A percentile compares a stretch with the other conserved stretches of the same genome.
Evolutionary conservation across 139 green algal genomes (phyloP).

Genomic region (Mesotaenium endlicherianum): DNA sequence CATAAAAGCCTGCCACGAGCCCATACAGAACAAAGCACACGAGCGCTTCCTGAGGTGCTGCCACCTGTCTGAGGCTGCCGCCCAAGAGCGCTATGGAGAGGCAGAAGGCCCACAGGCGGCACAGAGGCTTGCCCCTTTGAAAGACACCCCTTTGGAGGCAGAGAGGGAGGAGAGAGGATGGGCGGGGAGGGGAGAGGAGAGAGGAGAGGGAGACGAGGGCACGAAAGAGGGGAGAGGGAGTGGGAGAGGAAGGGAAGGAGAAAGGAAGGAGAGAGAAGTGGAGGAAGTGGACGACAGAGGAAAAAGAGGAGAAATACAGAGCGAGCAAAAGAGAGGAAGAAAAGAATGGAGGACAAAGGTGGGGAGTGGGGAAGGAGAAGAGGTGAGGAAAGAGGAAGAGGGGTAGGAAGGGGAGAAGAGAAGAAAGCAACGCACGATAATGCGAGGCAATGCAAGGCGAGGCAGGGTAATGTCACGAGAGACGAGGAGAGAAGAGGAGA

Average conservation of each 20-base stretch:
- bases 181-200: background rate
- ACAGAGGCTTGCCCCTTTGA: background rate
- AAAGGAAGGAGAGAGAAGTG: no score
- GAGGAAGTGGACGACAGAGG: no score
- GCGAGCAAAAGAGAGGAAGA: no score
- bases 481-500: no score
- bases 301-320: no score
- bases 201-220: no score
- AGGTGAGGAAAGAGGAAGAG: background rate
- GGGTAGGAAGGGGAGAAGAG: background rate
- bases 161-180: background rate
- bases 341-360: no score
- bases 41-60: background rate
- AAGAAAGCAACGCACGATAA: background rate
- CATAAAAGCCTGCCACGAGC: no score
- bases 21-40: background rate
- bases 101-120: background rate
- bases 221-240: no score
- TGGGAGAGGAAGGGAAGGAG: no score
- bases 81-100: background rate
- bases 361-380: background rate
- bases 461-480: background rate
- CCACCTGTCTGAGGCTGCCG: background rate
- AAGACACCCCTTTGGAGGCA: no score
- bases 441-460: background rate